Evolutionary conservation across 768 basidiomycete genomes (phyloP).

Genomic region (Rhodosporidiobolus odoratus): DNA sequence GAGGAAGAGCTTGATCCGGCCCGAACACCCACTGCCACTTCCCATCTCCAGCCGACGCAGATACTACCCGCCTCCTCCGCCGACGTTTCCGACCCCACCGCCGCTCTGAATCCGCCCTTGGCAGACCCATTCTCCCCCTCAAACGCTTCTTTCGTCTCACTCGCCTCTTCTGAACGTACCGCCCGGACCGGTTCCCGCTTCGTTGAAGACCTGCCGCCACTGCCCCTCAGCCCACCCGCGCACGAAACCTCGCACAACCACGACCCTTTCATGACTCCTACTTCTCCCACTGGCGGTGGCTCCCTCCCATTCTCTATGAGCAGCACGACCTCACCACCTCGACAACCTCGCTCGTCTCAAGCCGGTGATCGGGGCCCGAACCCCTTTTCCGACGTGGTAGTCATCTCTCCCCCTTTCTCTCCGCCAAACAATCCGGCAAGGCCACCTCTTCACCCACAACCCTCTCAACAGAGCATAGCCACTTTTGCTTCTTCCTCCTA

Average conservation of each 20-base stretch:
- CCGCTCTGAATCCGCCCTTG: not conserved
- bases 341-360: not conserved
- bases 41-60: not conserved
- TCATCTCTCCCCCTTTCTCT: not conserved
- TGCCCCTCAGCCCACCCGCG: not conserved
- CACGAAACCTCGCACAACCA: not conserved
- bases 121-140: not conserved
- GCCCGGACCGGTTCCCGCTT: not conserved
- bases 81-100: not conserved
- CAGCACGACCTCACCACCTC: not conserved
- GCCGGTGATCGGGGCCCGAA: not conserved
- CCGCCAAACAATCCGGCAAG: not conserved
- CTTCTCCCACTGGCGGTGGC: not conserved
- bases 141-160: not conserved
- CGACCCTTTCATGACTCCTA: not conserved
- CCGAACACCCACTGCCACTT: not conserved
- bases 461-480: not conserved
- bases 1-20: not conserved
- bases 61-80: not conserved
- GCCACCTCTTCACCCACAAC: not conserved
- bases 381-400: not conserved
- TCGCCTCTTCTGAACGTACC: not conserved
- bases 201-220: constrained; percentile 10
- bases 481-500: not conserved
- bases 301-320: not conserved